Conservation (phyloP, 192 early-diverging fungal genomes). For the Umbelopsis isabellina region DNA sequence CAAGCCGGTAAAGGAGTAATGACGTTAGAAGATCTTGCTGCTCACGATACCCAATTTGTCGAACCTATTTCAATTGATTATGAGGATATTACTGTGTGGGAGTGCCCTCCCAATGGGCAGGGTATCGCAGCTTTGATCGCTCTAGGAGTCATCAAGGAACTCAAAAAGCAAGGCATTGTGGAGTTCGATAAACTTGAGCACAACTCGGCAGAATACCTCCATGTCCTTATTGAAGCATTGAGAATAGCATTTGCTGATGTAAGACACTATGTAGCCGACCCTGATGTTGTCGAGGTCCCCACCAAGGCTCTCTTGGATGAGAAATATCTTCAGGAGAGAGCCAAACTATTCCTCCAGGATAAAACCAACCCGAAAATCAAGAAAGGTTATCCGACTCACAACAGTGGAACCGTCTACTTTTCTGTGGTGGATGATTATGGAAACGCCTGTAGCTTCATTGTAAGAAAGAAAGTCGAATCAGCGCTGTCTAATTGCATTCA, state of each 20-base stretch:
- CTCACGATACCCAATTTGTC: conserved; percentile 53
- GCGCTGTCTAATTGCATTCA: neutral
- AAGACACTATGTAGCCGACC: conserved; percentile 68
- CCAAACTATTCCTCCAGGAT: conserved; percentile 54
- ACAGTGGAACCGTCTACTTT: conserved; percentile 78
- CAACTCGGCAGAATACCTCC: conserved; percentile 65
- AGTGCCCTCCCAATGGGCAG: conserved; percentile 79
- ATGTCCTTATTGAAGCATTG: conserved; percentile 69
- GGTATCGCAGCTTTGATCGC: conserved; percentile 74
- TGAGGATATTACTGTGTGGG: conserved; percentile 59
- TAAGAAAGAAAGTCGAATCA: conserved; percentile 37
- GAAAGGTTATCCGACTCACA: conserved; percentile 63
- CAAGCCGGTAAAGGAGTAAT: conserved; percentile 60
- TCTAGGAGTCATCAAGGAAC: conserved; percentile 62
- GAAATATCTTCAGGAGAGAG: conserved; percentile 60
- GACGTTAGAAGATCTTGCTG: conserved; percentile 64
- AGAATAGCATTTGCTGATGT: conserved; percentile 81
- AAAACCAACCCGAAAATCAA: conserved; percentile 51
- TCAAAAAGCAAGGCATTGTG: conserved; percentile 48
- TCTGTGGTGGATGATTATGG: conserved; percentile 74
- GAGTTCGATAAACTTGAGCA: conserved; percentile 50
- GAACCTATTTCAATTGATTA: conserved; percentile 69
- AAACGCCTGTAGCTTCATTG: conserved; percentile 82
- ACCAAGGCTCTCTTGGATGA: conserved; percentile 53
- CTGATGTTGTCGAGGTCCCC: conserved; percentile 51